These are phyloP conservation scores for Chaetoceros tenuissimus DNA, from an alignment of 108 stramenopile species.

Conservation along the genomic window DNA sequence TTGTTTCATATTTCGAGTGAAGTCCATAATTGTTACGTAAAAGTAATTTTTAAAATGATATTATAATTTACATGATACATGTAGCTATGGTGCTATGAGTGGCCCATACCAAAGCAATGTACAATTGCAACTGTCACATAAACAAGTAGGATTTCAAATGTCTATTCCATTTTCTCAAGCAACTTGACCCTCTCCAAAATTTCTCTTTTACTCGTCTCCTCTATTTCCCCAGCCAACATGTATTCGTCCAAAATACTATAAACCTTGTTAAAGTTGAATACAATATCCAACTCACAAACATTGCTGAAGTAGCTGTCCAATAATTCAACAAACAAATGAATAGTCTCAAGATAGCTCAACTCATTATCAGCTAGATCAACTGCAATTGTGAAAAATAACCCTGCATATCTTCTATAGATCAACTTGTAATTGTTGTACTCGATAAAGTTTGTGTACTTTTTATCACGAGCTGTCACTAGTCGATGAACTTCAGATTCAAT, in stretches of 20 bases:
- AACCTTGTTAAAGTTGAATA: conserved; percentile 99
- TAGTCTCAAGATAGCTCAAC: conserved; percentile 92
- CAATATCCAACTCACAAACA: conserved; percentile 99
- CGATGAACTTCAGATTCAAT: conserved; percentile 97
- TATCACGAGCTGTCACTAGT: conserved; percentile 92
- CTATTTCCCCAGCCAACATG: conserved; percentile 96
- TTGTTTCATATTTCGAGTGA: too few species aligned
- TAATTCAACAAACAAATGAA: conserved; percentile 99
- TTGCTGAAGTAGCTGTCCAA: conserved; percentile 97
- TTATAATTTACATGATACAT: too few species aligned
- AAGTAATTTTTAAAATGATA: too few species aligned
- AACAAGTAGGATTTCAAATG: too few species aligned
- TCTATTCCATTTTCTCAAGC: conserved; percentile 86
- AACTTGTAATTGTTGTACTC: conserved; percentile 98
- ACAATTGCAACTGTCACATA: too few species aligned
- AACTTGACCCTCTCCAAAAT: conserved; percentile 86
- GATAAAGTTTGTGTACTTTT: conserved; percentile 99
- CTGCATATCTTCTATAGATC: conserved; percentile 98
- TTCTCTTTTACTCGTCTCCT: conserved; percentile 88
- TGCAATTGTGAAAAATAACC: conserved; percentile 96
- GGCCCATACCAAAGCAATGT: too few species aligned
- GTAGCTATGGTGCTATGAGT: too few species aligned
- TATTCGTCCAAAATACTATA: conserved; percentile 98
- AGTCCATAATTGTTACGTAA: too few species aligned
- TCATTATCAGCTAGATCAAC: conserved; percentile 99